Conservation (phyloP, 2,329 filamentous ascomycete genomes). For the Huntiella abstrusa region DNA sequence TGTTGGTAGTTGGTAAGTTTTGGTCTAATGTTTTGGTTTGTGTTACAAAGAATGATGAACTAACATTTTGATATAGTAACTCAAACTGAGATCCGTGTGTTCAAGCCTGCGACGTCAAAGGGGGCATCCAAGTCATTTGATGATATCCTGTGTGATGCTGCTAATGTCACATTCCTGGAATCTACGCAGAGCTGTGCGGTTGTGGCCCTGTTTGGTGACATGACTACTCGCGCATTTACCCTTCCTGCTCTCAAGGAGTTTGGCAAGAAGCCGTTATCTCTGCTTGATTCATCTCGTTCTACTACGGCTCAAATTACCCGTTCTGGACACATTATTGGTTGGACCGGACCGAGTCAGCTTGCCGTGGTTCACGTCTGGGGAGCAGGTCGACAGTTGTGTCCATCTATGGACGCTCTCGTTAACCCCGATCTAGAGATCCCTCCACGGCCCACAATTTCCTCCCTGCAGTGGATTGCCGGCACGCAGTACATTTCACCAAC, state of each 20-base stretch:
- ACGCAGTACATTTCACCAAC: conserved; percentile 76
- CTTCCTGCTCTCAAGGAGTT: conserved; percentile 83
- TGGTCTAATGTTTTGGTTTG: not conserved
- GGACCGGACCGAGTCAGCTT: conserved; percentile 75
- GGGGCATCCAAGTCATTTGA: conserved; percentile 88
- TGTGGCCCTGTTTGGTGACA: conserved; percentile 70
- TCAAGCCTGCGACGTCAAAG: conserved; percentile 67
- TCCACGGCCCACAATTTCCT: conserved; percentile 78
- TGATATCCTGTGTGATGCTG: conserved; percentile 61
- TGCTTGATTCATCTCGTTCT: conserved; percentile 57
- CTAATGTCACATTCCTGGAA: conserved; percentile 56
- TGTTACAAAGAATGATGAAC: not conserved
- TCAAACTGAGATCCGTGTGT: conserved; percentile 63
- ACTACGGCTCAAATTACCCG: conserved; percentile 50
- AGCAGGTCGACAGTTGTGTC: conserved; percentile 43
- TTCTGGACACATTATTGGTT: conserved; percentile 69
- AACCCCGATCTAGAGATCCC: conserved; percentile 60
- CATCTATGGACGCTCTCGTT: conserved; percentile 51
- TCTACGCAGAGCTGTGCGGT: conserved; percentile 53
- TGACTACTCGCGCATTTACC: conserved; percentile 59
- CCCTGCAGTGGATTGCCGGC: conserved; percentile 89
- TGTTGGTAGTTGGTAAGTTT: conserved; percentile 51
- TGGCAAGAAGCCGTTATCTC: conserved; percentile 43
- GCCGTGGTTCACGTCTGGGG: conserved; percentile 75
- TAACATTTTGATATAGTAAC: conserved; percentile 25